Percentiles rank a stretch among this genome's conserved stretches.
Conservation (phyloP, 2,329 filamentous ascomycete genomes). For the Fusarium keratoplasticum region DNA sequence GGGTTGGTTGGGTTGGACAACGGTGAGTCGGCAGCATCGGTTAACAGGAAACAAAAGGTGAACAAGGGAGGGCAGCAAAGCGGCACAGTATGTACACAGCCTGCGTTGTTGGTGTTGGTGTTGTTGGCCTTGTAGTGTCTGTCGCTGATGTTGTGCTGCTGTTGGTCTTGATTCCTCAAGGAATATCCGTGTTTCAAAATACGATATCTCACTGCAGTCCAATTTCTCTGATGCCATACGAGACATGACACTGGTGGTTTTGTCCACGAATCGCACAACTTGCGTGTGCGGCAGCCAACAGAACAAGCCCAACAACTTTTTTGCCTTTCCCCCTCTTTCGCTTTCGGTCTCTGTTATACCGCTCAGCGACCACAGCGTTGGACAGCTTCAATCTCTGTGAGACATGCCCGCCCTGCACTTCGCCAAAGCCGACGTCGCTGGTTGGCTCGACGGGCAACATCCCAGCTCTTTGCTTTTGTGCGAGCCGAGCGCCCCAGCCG, state of each 20-base stretch:
- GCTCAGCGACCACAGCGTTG: slow-evolving; percentile 5
- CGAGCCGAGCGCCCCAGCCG: slow-evolving; percentile 6
- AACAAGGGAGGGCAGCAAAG: neutral
- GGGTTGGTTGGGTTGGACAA: neutral
- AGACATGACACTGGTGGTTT: neutral
- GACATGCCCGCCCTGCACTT: slow-evolving; percentile 30
- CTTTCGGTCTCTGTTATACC: slow-evolving; percentile 18
- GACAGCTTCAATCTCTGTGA: slow-evolving; percentile 28
- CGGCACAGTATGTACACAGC: neutral
- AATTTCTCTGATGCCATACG: neutral
- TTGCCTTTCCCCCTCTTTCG: neutral
- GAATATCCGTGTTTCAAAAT: slow-evolving; percentile 12
- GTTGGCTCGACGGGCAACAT: slow-evolving; percentile 13
- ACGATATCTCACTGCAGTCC: neutral
- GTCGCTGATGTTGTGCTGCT: neutral
- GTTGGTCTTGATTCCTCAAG: slow-evolving; percentile 1
- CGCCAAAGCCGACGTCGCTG: slow-evolving; percentile 17
- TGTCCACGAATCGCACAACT: neutral
- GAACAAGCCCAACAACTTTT: neutral
- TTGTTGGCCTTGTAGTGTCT: neutral
- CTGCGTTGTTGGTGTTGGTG: neutral
- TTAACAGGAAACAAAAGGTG: neutral
- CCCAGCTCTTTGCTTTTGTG: slow-evolving; percentile 7
- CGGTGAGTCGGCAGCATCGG: neutral
- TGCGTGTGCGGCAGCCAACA: neutral